A percentile compares a stretch with the other conserved stretches of the same genome.
phyloP scores from a whole-genome alignment of 2,329 filamentous ascomycete genomes.

The Fusarium palustre region DNA sequence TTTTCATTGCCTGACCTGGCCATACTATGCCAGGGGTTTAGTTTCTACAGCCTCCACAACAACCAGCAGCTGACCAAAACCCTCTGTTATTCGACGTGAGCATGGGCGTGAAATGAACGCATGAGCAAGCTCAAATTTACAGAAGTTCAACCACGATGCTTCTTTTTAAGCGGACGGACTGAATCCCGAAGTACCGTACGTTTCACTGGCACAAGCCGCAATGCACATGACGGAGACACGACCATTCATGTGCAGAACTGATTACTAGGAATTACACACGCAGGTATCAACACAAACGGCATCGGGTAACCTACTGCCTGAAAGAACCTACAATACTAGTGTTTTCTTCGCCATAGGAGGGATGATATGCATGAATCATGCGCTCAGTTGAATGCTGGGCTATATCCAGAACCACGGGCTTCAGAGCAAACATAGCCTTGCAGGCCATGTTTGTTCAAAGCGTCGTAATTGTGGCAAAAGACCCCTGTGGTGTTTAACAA shows the following conservation, averaged over 20 bases:
- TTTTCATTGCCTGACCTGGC: conserved; percentile 17
- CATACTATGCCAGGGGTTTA: conserved; percentile 26
- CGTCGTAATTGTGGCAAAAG: conserved; percentile 1
- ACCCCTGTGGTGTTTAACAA: neutral
- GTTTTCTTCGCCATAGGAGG: neutral
- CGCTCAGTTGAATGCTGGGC: neutral
- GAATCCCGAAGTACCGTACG: conserved; percentile 38
- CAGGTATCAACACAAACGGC: neutral
- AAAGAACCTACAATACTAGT: neutral
- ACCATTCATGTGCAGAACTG: neutral
- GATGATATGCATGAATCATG: neutral
- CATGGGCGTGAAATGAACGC: conserved; percentile 22
- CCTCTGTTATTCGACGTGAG: conserved; percentile 11
- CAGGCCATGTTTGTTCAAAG: conserved; percentile 3
- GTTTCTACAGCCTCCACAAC: conserved; percentile 22
- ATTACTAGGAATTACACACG: neutral
- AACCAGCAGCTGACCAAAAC: conserved; percentile 23
- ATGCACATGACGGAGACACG: neutral
- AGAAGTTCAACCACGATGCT: conserved; percentile 8
- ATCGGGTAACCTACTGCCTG: neutral
- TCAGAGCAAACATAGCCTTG: neutral
- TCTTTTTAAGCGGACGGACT: conserved; percentile 31
- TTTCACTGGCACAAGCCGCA: conserved; percentile 1
- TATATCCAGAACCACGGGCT: conserved; percentile 4
- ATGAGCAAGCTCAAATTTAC: conserved; percentile 28